Base-by-base conservation (phyloP, 164 flowering plant genomes). In the Magnolia sinica region DNA sequence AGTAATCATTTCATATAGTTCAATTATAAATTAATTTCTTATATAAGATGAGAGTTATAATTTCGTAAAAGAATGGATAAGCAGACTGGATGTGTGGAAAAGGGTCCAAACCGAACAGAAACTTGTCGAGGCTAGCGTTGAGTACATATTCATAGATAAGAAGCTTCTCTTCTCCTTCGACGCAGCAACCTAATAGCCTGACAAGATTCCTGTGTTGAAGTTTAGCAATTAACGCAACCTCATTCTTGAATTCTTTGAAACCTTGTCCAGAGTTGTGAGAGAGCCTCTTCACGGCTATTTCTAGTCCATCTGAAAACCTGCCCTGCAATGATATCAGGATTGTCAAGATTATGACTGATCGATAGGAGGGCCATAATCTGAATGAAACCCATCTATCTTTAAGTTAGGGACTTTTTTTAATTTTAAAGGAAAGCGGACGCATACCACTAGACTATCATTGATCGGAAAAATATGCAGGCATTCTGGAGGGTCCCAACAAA, bases 161-260 rank as follows among this genome's bases (percentile, higher is more conserved):
- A 16, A 85, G 74, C 80, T 80, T 85, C 55, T 84, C 87, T 50
- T 86, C 70, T 51, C 74, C 77, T 66, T 85, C 82, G 3, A 80
- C 7, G 81, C 88, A 83, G 58, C 74, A 86, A 0, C 87, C 87
- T 58, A 87, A 64, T 24, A 87, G 78, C 74, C 81, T 82, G 3
- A 83, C 88, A 22, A 87, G 80, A 58, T 87, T 86, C 59, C 76
- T 79, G 72, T 87, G 90, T 67, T 84, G 86, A 74, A 86, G 88
- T 63, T 85, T 86, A 10, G 83, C 87, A 18, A 86, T 59, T 31
- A 86, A 68, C 23, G 24, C 59, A 7, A 86, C 79, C 63, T 86
- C 88, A 63, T 76, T 87, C 50, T 77, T 83, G 52, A 86, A 81
- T 69, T 86, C 87, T 31, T 75, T 67, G 0, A 77, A 27, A n/a